Evolutionary conservation across 2,329 filamentous ascomycete genomes (phyloP), one percentile per base, ranked within the genome.

Genomic region (Ascochyta lentis): DNA sequence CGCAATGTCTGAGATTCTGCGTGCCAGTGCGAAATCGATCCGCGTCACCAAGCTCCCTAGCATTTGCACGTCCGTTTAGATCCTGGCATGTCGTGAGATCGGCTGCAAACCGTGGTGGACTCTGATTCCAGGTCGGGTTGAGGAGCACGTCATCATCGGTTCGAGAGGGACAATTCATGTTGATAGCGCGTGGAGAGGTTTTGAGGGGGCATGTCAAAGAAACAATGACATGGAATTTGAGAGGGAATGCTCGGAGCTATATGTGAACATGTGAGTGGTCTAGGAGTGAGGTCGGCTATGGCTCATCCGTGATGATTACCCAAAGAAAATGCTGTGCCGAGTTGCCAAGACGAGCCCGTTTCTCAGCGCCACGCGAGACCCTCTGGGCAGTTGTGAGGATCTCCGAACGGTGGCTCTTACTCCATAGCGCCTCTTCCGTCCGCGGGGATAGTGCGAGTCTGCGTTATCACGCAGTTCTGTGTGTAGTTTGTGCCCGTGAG

Each of bases 111-210:
- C 51, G 58, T 31, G 68, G 69, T 24, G 69, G 68, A 31, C 59
- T 70, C 42, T 72, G 68, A 33, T 72, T 72, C 67, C 67, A 72
- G 49, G 57, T 66, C 5, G 68, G 68, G 40, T 69, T 61, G 26
- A 65, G 55, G 16, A 68, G 51, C 34, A 66, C 37, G 33, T 69
- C 63, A 6, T 71, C 66, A 48, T 71, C 70, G 37, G 62, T 68
- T 47, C 42, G 37, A 23, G 69, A 71, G 23, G 69, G 69, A 50
- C 68, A 71, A 37, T 71, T 72, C 69, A 72, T 72, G n/a, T 33
- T 59, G 51, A 7, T 22, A 41, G 41, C 23, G 45, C 15, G 9
- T 6, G 13, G 3, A 45, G n/a, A 35, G 34, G 23, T 27, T 31
- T 8, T 42, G n/a, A 41, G n/a, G 10, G 27, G 6, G 37, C 23